Percentiles rank a stretch among this genome's conserved stretches.
phyloP scores from a whole-genome alignment of 2,329 filamentous ascomycete genomes.

The Exophiala oligosperma region DNA sequence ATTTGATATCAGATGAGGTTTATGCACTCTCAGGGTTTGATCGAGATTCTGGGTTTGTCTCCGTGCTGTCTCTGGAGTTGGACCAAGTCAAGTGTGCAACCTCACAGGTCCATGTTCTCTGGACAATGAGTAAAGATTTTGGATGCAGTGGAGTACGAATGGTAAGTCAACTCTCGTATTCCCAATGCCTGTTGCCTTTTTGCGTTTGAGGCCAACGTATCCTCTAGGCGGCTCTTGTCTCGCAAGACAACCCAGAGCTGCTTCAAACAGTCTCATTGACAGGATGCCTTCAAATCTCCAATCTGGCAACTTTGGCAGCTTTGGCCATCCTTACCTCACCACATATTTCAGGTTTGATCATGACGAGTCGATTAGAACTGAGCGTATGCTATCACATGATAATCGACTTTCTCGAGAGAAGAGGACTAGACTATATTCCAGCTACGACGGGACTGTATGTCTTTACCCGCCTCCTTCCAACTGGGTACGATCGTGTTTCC shows the following conservation, averaged over 20 bases:
- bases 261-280: too few species aligned
- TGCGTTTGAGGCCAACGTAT: too few species aligned
- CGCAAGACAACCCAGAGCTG: neutral
- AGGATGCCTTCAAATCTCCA: too few species aligned
- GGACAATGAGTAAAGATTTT: constrained; percentile 10
- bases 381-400: too few species aligned
- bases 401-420: too few species aligned
- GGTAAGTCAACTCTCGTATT: neutral
- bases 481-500: neutral
- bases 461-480: neutral
- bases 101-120: constrained; percentile 1
- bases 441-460: neutral
- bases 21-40: constrained; percentile 42
- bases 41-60: neutral
- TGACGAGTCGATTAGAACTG: too few species aligned
- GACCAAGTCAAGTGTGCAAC: neutral
- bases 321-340: too few species aligned
- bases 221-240: neutral
- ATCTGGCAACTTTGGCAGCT: too few species aligned
- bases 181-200: too few species aligned
- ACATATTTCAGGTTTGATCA: too few species aligned
- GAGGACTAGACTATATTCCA: too few species aligned
- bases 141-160: constrained; percentile 2
- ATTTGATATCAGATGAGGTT: constrained; percentile 59
- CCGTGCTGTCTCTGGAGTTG: neutral